Percentiles rank a stretch among this genome's conserved stretches.
Evolutionary conservation across 176 grass and related monocot species (phyloP).

Genomic region (Aegilops umbellulata): DNA sequence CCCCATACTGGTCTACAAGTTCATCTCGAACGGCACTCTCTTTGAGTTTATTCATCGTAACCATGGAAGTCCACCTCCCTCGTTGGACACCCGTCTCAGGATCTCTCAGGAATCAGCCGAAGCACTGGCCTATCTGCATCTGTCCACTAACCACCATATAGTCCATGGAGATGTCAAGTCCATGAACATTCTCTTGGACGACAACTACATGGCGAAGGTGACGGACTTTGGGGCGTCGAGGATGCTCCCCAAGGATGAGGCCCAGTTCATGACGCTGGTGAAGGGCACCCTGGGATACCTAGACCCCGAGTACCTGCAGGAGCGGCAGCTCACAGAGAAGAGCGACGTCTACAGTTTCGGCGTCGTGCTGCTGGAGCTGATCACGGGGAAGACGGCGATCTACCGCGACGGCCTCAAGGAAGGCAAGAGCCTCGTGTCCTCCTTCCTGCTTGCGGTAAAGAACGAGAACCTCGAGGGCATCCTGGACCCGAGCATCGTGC

Average conservation of each 20-base stretch:
- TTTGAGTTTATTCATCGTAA: not conserved
- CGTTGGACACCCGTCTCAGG: not conserved
- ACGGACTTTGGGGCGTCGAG: not conserved
- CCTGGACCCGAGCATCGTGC: not conserved
- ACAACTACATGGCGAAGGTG: not conserved
- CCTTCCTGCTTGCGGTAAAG: not conserved
- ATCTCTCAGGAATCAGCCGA: not conserved
- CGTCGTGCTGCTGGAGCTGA: conserved; percentile 1
- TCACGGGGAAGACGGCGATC: not conserved
- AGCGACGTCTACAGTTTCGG: conserved; percentile 30
- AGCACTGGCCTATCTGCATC: conserved; percentile 9
- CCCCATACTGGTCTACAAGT: not conserved
- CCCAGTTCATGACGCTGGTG: conserved; percentile 16
- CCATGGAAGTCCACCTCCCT: not conserved
- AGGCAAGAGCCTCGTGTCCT: not conserved
- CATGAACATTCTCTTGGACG: not conserved
- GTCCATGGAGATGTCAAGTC: conserved; percentile 13
- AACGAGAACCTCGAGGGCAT: not conserved
- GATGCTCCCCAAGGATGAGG: not conserved
- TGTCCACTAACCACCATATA: not conserved
- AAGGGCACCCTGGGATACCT: not conserved
- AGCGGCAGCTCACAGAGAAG: not conserved
- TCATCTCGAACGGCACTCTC: not conserved
- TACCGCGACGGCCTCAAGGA: not conserved
- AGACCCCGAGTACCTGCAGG: conserved; percentile 30